These are phyloP conservation scores for Kandelia obovata DNA, from an alignment of 345 rosid genomes.

Conservation along the genomic window DNA sequence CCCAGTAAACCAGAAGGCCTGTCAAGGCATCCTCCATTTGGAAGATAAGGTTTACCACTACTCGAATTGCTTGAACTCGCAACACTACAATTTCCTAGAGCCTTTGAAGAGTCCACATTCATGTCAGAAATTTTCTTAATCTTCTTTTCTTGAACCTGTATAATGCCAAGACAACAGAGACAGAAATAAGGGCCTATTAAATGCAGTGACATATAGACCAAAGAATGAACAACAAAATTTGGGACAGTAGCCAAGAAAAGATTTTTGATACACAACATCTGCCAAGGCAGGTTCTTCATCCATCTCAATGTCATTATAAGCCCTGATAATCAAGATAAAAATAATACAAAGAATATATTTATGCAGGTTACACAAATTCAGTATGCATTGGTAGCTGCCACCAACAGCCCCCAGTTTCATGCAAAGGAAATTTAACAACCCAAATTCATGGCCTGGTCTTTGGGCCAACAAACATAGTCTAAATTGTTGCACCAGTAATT, in stretches of 20 bases:
- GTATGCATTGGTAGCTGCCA: no score
- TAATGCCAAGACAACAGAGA: conserved; percentile 10
- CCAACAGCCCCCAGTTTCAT: no score
- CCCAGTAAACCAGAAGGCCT: conserved; percentile 28
- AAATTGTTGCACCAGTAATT: neutral
- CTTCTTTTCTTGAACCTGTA: conserved; percentile 94
- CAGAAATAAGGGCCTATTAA: neutral
- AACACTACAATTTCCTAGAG: conserved; percentile 42
- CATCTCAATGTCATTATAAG: no score
- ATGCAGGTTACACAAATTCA: no score
- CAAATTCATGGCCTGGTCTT: no score
- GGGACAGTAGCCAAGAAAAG: no score
- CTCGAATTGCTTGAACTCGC: conserved; percentile 43
- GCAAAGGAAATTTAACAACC: no score
- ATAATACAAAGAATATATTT: no score
- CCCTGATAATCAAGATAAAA: no score
- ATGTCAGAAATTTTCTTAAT: conserved; percentile 74
- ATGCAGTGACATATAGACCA: neutral
- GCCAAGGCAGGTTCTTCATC: no score
- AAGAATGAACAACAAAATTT: neutral
- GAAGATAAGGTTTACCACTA: conserved; percentile 31
- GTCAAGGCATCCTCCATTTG: conserved; percentile 57
- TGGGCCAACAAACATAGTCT: neutral
- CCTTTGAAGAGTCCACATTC: conserved; percentile 59
- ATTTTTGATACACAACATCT: no score